These are phyloP conservation scores for Claviceps sorghi DNA, from an alignment of 2,329 filamentous ascomycete genomes.

Conservation along the genomic window DNA sequence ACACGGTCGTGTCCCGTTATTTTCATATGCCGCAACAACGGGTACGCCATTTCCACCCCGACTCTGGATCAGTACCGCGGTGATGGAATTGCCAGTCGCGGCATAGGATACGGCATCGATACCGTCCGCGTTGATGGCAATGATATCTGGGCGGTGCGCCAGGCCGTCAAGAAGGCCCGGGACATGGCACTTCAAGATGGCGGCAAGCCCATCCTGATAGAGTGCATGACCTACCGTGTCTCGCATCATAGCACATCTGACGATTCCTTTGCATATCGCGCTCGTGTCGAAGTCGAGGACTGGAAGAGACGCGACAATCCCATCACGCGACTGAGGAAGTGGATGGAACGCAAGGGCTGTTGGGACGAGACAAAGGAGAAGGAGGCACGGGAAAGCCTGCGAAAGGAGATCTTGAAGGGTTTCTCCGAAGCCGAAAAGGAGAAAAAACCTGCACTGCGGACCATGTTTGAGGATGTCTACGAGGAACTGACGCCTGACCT, in stretches of 20 bases:
- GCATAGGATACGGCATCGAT: constrained; percentile 84
- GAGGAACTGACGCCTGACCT: constrained; percentile 72
- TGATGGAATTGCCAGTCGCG: constrained; percentile 77
- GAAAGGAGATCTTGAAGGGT: constrained; percentile 66
- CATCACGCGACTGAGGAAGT: constrained; percentile 73
- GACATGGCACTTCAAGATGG: constrained; percentile 64
- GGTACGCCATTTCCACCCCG: constrained; percentile 79
- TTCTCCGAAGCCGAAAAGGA: constrained; percentile 73
- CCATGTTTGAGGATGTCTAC: constrained; percentile 80
- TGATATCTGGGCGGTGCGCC: constrained; percentile 76
- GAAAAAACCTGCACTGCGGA: constrained; percentile 58
- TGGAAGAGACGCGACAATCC: constrained; percentile 89
- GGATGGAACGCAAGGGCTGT: constrained; percentile 66
- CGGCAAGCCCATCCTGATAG: constrained; percentile 73
- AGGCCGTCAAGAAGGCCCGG: constrained; percentile 64
- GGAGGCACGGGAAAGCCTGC: constrained; percentile 46
- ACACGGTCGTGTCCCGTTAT: constrained; percentile 76
- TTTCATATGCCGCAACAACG: constrained; percentile 88
- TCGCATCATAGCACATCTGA: constrained; percentile 95
- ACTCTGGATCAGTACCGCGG: constrained; percentile 84
- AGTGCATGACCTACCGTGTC: constrained; percentile 97
- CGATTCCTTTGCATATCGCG: constrained; percentile 91
- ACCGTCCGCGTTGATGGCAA: constrained; percentile 90
- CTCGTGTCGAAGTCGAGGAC: constrained; percentile 84
- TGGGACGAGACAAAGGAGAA: constrained; percentile 82